Evolutionary conservation across 768 basidiomycete species (phyloP), one percentile per base, ranked within the genome.

Genomic region (Erythrobasidium yunnanense): DNA sequence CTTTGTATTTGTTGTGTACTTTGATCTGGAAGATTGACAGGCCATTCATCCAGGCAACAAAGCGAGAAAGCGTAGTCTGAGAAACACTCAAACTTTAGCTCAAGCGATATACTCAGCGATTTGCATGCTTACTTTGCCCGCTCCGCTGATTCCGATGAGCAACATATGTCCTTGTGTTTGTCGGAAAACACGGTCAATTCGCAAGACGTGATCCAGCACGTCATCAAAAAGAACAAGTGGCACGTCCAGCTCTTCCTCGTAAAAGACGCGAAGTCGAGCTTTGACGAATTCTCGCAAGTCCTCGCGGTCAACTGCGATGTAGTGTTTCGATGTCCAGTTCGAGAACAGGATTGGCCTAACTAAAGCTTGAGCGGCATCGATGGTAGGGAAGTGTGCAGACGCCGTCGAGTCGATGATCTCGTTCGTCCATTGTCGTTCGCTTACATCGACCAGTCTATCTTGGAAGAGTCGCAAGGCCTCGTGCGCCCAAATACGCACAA

Each of bases 11-110:
- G 80, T 97, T 99, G 23, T 93, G 96, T 2, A 97, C 95, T 75
- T 97, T 97, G 81, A 99, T 95, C 76, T 99, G 95, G 82, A 95
- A 99, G 70, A 99, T 92, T 74, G 88, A 95, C 58, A 99, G 80
- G 47, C 95, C 95, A 72, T 99, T 99, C 86, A 99, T 96, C 95
- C 95, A 99, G 0, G 95, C 95, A 27, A 99, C 95, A 75, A 99
- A 99, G 51, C 95, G 86, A 38, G 95, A 95, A 1, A 99, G 78
- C 0, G 92, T 99, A 2, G 95, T 99, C 95, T 96, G 73, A 1
- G n/a, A 25, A 2, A 32, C n/a, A 2, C n/a, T n/a, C n/a, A n/a
- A n/a, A n/a, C n/a, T n/a, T n/a, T n/a, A n/a, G n/a, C n/a, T n/a
- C n/a, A 8, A 46, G 46, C 29, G 7, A 22, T 17, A 0, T 4